Conservation (phyloP, 2,329 filamentous ascomycete species). For the Fusarium newnesense region DNA sequence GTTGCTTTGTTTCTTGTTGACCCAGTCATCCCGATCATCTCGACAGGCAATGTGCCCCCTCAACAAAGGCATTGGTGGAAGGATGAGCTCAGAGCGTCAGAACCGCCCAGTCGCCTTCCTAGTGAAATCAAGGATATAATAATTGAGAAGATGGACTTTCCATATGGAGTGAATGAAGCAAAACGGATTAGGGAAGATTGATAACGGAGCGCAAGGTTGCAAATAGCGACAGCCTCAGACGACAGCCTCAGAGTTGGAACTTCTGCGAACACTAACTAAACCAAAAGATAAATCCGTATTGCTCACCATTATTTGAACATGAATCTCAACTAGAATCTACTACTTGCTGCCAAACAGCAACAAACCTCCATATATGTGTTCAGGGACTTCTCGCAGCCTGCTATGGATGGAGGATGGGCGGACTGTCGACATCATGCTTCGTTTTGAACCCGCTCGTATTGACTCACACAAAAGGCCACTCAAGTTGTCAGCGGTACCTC, state of each 20-base stretch:
- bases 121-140: not conserved
- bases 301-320: too few species aligned
- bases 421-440: too few species aligned
- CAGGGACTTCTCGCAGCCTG: not conserved
- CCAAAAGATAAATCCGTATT: not conserved
- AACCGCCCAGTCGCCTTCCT: not conserved
- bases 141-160: not conserved
- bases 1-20: constrained; percentile 70
- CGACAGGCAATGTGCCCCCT: constrained; percentile 56
- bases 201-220: constrained; percentile 13
- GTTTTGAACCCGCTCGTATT: not conserved
- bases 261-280: not conserved
- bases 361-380: not conserved
- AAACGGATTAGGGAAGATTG: constrained; percentile 12
- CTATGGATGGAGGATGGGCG: not conserved
- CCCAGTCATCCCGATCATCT: constrained; percentile 57
- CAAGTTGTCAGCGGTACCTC: constrained; percentile 9
- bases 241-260: not conserved
- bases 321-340: not conserved
- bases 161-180: constrained; percentile 13
- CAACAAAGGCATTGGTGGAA: constrained; percentile 54
- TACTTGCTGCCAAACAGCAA: too few species aligned
- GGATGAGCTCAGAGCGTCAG: not conserved
- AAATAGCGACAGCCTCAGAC: not conserved
- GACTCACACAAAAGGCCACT: not conserved